Percentiles rank a stretch among this genome's conserved stretches.
Conservation (phyloP, 1,139 yeast species). For the Blastobotrys capitulatus region DNA sequence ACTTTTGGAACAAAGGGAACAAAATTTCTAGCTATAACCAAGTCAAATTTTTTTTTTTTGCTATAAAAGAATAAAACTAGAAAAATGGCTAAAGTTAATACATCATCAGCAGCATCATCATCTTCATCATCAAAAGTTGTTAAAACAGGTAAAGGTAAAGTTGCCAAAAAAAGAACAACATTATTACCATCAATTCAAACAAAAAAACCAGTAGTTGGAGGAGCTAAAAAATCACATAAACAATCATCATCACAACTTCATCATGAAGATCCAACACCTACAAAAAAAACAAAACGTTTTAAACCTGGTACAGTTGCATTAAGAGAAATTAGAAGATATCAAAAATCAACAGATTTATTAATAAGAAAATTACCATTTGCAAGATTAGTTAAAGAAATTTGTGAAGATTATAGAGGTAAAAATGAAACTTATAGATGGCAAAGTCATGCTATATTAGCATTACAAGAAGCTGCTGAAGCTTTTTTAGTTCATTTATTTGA, state of each 20-base stretch:
- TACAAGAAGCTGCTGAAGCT: slow-evolving; percentile 93
- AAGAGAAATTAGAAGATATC: slow-evolving; percentile 73
- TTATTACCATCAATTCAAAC: too few relatives aligned
- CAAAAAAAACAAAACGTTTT: slow-evolving; percentile 44
- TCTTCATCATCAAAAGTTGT: slow-evolving; percentile 1
- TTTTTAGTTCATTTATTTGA: slow-evolving; percentile 79
- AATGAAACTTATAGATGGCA: slow-evolving; percentile 75
- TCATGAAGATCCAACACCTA: slow-evolving; percentile 12
- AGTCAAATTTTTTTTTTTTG: too few relatives aligned
- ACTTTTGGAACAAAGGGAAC: too few relatives aligned
- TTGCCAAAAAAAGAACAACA: slow-evolving; percentile 9
- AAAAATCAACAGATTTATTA: slow-evolving; percentile 69
- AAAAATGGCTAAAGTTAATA: slow-evolving; percentile 12
- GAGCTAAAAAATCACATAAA: not conserved
- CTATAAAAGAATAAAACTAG: too few relatives aligned
- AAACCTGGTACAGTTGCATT: slow-evolving; percentile 73
- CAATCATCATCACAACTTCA: not conserved
- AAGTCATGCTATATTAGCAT: slow-evolving; percentile 76
- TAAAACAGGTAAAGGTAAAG: slow-evolving; percentile 12
- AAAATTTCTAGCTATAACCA: too few relatives aligned
- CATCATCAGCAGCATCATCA: not conserved
- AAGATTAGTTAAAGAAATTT: slow-evolving; percentile 73
- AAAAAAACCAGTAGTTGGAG: not conserved
- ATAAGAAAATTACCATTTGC: slow-evolving; percentile 90
- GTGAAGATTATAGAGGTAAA: slow-evolving; percentile 50